Evolutionary conservation across 768 basidiomycete species (phyloP).

Genomic region (Xanthoconium purpureum): DNA sequence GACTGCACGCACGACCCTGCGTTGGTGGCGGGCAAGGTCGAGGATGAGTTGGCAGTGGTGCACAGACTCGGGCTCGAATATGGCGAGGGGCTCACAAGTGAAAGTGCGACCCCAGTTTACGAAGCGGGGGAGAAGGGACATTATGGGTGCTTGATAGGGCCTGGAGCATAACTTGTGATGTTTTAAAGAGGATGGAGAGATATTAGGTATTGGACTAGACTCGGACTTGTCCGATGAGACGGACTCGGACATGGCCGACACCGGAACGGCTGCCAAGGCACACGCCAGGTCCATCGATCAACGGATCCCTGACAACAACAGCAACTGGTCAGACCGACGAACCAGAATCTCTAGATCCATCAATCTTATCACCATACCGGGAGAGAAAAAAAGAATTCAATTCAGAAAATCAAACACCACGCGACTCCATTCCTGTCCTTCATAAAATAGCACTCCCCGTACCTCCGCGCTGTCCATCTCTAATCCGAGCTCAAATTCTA

Average conservation of each 20-base stretch:
- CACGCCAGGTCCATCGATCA: slow-evolving; percentile 1
- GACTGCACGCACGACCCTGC: slow-evolving; percentile 70
- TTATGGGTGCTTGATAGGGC: neutral
- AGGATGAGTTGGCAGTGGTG: slow-evolving; percentile 71
- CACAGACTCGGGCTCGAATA: slow-evolving; percentile 74
- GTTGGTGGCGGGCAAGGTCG: slow-evolving; percentile 74
- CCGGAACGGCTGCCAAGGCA: slow-evolving; percentile 1
- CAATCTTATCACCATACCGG: neutral
- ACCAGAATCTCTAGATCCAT: slow-evolving; percentile 1
- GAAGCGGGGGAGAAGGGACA: slow-evolving; percentile 44
- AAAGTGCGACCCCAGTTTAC: slow-evolving; percentile 88
- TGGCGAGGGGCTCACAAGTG: slow-evolving; percentile 58
- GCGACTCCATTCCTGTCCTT: slow-evolving; percentile 79
- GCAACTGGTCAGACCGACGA: slow-evolving; percentile 2
- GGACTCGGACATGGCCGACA: neutral
- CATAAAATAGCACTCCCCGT: slow-evolving; percentile 72
- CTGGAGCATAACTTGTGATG: neutral
- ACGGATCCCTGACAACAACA: slow-evolving; percentile 1
- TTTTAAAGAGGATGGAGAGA: neutral
- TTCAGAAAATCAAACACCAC: slow-evolving; percentile 56
- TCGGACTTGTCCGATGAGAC: slow-evolving; percentile 6
- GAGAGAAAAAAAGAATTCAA: neutral
- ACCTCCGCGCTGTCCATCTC: slow-evolving; percentile 87
- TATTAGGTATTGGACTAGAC: neutral
- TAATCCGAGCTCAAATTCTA: slow-evolving; percentile 82